Base-by-base conservation (phyloP, 177 flowering plant species). In the Tripterygium wilfordii region DNA sequence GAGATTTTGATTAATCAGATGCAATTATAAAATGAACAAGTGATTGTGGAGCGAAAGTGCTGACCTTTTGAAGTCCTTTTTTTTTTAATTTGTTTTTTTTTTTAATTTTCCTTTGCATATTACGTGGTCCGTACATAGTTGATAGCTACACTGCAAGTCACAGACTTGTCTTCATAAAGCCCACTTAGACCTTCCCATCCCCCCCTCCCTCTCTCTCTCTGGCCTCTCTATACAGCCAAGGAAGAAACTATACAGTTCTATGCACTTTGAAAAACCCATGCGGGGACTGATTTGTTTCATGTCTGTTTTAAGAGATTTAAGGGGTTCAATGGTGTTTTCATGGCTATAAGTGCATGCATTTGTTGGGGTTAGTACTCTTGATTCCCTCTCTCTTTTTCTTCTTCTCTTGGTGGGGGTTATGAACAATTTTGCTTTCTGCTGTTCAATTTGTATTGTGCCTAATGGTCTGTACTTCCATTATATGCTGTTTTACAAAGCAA, bases 81-180 rank as follows among this genome's bases (percentile, higher is more conserved):
- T 48, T 22, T n/a, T n/a, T n/a, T n/a, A n/a, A n/a, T n/a, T n/a
- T n/a, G n/a, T n/a, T n/a, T n/a, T n/a, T n/a, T n/a, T n/a, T n/a
- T n/a, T n/a, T n/a, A n/a, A n/a, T n/a, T n/a, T n/a, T n/a, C n/a
- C n/a, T n/a, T 22, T 40, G 62, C 60, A 60, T 48, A 65, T 62
- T 60, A 54, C 61, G 75, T 76, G 81, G 78, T 60, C 58, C 56
- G 29, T 26, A 46, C 19, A 38, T 37, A 42, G 33, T 54, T 39
- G 75, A 72, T 55, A 48, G 69, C 62, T 42, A 67, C 75, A 19
- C 42, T 6, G 24, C 4, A 27, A 45, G 48, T 60, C 57, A 58
- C 60, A 56, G 36, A 39, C 61, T 12, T 15, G 6, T 36, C 42
- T 47, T 14, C 60, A 51, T 43, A 45, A 46, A 59, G 31, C 63